phyloP scores from a whole-genome alignment of 495 filamentous ascomycete species.

The Neurospora sp. region DNA sequence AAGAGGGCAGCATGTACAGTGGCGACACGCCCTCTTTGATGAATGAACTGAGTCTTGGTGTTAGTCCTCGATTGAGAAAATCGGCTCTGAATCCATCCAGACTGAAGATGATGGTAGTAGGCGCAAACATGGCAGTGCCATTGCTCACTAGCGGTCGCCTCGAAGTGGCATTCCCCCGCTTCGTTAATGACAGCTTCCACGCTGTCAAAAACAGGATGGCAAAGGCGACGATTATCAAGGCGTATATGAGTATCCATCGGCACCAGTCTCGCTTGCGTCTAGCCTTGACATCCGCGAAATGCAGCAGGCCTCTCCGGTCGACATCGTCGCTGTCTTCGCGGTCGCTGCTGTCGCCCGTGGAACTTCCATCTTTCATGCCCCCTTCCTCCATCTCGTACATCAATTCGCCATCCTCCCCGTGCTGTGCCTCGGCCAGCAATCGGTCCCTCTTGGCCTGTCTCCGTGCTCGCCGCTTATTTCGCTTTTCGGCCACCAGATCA shows the following conservation, averaged over 20 bases:
- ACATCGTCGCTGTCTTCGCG: conserved; percentile 44
- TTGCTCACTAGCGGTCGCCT: conserved; percentile 44
- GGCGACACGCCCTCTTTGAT: conserved; percentile 79
- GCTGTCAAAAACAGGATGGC: conserved; percentile 38
- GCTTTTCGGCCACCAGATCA: conserved; percentile 41
- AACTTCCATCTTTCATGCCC: conserved; percentile 53
- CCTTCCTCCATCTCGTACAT: conserved; percentile 89
- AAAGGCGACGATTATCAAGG: conserved; percentile 40
- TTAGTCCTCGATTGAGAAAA: conserved; percentile 73
- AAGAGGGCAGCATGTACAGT: conserved; percentile 81
- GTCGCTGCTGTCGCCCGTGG: conserved; percentile 44
- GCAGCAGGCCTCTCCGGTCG: conserved; percentile 36
- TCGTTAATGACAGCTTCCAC: conserved; percentile 35
- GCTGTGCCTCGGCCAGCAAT: conserved; percentile 36
- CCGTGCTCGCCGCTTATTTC: conserved; percentile 26
- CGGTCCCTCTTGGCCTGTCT: conserved; percentile 39
- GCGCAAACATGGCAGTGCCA: conserved; percentile 75
- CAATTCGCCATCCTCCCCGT: conserved; percentile 59
- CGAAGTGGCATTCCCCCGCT: not conserved
- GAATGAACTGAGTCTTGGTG: conserved; percentile 71
- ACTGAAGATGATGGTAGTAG: conserved; percentile 89
- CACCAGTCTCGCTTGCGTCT: conserved; percentile 32
- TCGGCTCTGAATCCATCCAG: conserved; percentile 97
- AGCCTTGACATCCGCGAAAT: conserved; percentile 33
- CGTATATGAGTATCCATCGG: conserved; percentile 43